These are phyloP conservation scores for Boletus coccyginus DNA, from an alignment of 768 basidiomycete species.

Conservation along the genomic window DNA sequence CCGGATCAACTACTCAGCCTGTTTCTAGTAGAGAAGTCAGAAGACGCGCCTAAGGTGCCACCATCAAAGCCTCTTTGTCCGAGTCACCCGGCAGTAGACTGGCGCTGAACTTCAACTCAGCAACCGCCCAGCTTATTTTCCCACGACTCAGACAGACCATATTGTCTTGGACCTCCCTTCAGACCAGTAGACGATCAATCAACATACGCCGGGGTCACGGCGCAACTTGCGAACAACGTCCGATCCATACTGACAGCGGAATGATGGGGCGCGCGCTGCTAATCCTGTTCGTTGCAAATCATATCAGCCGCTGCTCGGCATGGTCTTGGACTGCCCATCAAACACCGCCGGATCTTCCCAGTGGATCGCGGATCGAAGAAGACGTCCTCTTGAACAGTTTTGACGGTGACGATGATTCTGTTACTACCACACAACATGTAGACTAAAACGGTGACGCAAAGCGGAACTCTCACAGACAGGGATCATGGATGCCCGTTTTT, in stretches of 20 bases:
- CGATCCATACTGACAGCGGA: not conserved
- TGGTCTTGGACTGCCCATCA: conserved; percentile 31
- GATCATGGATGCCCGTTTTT: conserved; percentile 13
- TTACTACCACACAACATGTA: not conserved
- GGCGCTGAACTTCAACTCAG: not conserved
- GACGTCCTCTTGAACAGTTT: conserved; percentile 14
- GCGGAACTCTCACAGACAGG: conserved; percentile 21
- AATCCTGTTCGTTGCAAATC: conserved; percentile 13
- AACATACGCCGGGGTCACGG: not conserved
- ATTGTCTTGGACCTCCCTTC: not conserved
- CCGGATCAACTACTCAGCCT: conserved; percentile 4
- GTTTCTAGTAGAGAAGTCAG: not conserved
- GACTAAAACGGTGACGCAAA: conserved; percentile 15
- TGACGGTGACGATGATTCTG: conserved; percentile 20
- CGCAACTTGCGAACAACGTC: not conserved
- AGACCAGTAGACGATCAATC: not conserved
- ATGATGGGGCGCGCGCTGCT: conserved; percentile 4
- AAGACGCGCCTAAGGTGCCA: not conserved
- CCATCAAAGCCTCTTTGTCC: conserved; percentile 8
- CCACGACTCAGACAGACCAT: not conserved
- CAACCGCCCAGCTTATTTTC: not conserved
- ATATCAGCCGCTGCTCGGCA: conserved; percentile 15
- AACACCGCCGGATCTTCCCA: conserved; percentile 20
- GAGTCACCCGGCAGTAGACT: not conserved
- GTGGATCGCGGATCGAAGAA: not conserved